Evolutionary conservation across 257 asterid species (phyloP).

Genomic region (Nicotiana tabacum): DNA sequence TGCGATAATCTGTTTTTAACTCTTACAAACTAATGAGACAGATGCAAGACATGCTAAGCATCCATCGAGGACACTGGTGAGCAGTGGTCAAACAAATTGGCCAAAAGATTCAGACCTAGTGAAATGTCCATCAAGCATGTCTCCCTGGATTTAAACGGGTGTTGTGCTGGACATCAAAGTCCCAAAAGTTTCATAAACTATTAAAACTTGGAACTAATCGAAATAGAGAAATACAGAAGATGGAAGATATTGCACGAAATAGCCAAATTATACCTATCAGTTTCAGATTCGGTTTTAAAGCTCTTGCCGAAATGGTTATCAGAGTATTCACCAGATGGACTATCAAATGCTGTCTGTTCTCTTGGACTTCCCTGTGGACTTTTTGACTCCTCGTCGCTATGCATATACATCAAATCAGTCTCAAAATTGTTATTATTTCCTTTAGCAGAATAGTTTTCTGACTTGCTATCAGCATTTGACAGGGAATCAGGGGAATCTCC

Average conservation of each 20-base stretch:
- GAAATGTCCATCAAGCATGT: background rate
- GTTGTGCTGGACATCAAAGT: background rate
- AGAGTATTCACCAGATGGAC: constrained; percentile 64
- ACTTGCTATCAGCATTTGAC: constrained; percentile 46
- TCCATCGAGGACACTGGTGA: background rate
- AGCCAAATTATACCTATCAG: constrained; percentile 48
- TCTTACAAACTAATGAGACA: background rate
- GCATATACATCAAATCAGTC: constrained; percentile 46
- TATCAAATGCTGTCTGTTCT: constrained; percentile 46
- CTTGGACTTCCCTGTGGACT: constrained; percentile 75
- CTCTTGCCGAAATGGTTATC: constrained; percentile 60
- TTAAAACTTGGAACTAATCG: background rate
- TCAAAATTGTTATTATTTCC: constrained; percentile 45
- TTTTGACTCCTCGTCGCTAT: constrained; percentile 75
- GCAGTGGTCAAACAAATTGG: background rate
- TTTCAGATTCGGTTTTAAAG: constrained; percentile 69
- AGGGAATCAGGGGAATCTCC: constrained; percentile 53
- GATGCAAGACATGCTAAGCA: background rate
- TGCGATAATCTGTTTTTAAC: background rate
- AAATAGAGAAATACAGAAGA: constrained; percentile 14
- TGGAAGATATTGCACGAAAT: background rate
- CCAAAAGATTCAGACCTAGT: constrained; percentile 1
- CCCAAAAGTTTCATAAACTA: background rate
- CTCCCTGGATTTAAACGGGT: background rate
- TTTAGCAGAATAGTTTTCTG: constrained; percentile 45